Evolutionary conservation across 768 basidiomycete genomes (phyloP), one percentile per base, ranked within the genome.

Genomic region (Suillus brevipes): DNA sequence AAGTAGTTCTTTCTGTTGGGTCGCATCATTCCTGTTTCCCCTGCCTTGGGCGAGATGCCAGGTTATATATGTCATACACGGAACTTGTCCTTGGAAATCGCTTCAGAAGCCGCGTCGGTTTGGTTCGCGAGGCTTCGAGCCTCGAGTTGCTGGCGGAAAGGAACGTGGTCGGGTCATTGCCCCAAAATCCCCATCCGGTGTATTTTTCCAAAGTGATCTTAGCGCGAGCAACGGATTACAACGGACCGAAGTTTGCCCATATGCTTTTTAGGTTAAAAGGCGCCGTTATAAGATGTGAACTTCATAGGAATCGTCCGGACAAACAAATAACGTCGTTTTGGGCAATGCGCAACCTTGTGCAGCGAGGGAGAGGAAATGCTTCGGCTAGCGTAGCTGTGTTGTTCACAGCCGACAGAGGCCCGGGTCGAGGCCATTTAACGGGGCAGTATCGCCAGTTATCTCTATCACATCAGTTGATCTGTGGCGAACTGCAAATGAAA

Each of bases 191-290:
- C 58, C 58, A 59, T 59, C 28, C 28, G 18, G 58, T 12, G 25
- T 50, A 50, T 42, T 59, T 28, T 28, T 40, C 38, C 38, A 40
- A 40, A 58, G 38, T 20, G 28, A 59, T 59, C 40, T 59, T 42
- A 59, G 28, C 58, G 3, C 40, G 3, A 31, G 18, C 25, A 40
- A 59, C 58, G 56, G 56, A 58, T 37, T 52, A 8, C 50, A 31
- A 31, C 50, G 53, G 53, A 55, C 53, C 53, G 36, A 53, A 4
- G 16, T 31, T 23, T 4, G 25, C 16, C 57, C 38, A 59, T 42
- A 59, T 59, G 58, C 58, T 59, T 59, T 58, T 59, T 59, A 59
- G 25, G 58, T 59, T 59, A 31, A 59, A 59, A 59, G 20, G 25
- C 28, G 58, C 58, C 40, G 40, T 42, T 31, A 31, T 52, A 25